Evolutionary conservation across 2,329 filamentous ascomycete genomes (phyloP).

Genomic region (Pseudocercospora musae): DNA sequence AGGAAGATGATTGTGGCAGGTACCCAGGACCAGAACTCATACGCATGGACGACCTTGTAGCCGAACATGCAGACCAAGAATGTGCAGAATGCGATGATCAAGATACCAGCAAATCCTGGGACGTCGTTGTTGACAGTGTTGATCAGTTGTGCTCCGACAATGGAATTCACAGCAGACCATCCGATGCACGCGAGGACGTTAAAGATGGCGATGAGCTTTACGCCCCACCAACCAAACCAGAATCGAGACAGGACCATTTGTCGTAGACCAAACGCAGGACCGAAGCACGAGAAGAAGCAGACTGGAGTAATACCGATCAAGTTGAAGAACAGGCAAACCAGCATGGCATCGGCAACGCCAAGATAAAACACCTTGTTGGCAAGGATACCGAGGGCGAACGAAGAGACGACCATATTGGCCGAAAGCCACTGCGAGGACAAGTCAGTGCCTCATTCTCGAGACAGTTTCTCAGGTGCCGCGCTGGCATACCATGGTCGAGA

Average conservation of each 20-base stretch:
- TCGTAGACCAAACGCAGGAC: constrained; percentile 68
- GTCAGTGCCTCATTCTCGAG: background rate
- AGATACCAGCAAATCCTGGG: constrained; percentile 69
- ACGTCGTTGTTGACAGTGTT: constrained; percentile 68
- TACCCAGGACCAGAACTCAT: constrained; percentile 73
- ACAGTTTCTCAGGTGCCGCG: background rate
- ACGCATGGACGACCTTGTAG: constrained; percentile 71
- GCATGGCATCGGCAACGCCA: constrained; percentile 68
- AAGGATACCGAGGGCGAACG: constrained; percentile 72
- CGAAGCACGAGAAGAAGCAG: constrained; percentile 74
- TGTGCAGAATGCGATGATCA: constrained; percentile 68
- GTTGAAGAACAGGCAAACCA: constrained; percentile 74
- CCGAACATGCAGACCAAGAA: constrained; percentile 70
- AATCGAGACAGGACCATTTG: constrained; percentile 79
- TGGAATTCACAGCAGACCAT: constrained; percentile 74
- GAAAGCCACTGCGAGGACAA: constrained; percentile 61
- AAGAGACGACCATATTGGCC: constrained; percentile 73
- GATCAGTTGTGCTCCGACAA: constrained; percentile 75
- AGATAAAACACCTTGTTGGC: constrained; percentile 66
- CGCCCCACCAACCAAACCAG: constrained; percentile 60
- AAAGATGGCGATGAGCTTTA: constrained; percentile 58
- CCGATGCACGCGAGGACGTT: constrained; percentile 69
- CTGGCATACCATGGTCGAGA: constrained; percentile 64
- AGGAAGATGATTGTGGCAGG: constrained; percentile 71
- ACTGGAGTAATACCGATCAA: constrained; percentile 68